Percentiles rank a stretch among this genome's conserved stretches.
Conservation (phyloP, 257 asterid genomes). For the Haberlea rhodopensis region DNA sequence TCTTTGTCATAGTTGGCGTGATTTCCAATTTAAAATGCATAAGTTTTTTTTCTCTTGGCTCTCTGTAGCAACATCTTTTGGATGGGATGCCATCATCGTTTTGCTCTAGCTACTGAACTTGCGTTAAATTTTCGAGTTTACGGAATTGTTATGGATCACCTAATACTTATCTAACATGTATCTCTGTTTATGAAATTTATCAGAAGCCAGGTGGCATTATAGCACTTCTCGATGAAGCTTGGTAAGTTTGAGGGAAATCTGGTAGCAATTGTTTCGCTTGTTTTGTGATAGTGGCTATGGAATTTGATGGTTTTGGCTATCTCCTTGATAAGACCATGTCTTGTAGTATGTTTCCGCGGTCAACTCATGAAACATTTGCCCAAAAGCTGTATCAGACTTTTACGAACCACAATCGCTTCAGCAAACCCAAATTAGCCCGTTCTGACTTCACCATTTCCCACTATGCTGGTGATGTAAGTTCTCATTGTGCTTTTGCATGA, state of each 20-base stretch:
- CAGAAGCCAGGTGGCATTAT: slow-evolving; percentile 99
- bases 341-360: slow-evolving; percentile 93
- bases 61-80: not conserved
- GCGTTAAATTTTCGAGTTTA: not conserved
- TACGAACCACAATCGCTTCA: slow-evolving; percentile 82
- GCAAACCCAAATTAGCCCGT: slow-evolving; percentile 95
- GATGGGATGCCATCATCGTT: not conserved
- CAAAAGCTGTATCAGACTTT: slow-evolving; percentile 91
- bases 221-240: slow-evolving; percentile 99
- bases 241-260: slow-evolving; percentile 47
- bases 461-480: slow-evolving; percentile 97
- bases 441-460: slow-evolving; percentile 91
- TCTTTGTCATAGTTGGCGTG: not conserved
- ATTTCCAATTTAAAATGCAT: not conserved
- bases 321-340: slow-evolving; percentile 20
- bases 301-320: slow-evolving; percentile 19
- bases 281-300: slow-evolving; percentile 13
- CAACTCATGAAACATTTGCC: slow-evolving; percentile 95
- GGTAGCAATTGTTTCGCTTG: slow-evolving; percentile 8
- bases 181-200: slow-evolving; percentile 24
- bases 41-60: not conserved
- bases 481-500: slow-evolving; percentile 17
- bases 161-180: slow-evolving; percentile 20
- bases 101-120: not conserved
- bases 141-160: not conserved